phyloP scores from a whole-genome alignment of 1,139 yeast genomes.

The Meyerozyma smithsonii region DNA sequence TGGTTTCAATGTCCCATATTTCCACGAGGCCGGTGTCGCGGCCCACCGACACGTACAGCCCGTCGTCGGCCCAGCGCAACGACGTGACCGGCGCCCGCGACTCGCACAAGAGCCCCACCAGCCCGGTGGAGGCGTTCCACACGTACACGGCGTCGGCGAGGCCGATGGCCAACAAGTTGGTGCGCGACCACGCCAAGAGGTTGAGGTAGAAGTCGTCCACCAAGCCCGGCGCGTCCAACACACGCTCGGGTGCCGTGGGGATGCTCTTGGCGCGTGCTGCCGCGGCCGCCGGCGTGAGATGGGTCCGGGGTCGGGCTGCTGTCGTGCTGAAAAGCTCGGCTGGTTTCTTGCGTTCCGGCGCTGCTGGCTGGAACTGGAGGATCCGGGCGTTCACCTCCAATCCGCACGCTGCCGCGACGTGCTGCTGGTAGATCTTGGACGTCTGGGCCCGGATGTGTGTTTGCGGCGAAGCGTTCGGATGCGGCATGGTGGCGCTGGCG shows the following conservation, averaged over 20 bases:
- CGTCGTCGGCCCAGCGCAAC: conserved; percentile 88
- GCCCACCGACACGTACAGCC: conserved; percentile 82
- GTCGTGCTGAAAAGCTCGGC: conserved; percentile 39
- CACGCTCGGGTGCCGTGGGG: conserved; percentile 88
- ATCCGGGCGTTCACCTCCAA: conserved; percentile 80
- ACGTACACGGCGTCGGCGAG: conserved; percentile 79
- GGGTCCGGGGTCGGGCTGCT: conserved; percentile 7
- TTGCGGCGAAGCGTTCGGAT: conserved; percentile 46
- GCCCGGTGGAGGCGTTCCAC: conserved; percentile 88
- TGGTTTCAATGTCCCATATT: conserved; percentile 90
- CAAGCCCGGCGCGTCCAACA: conserved; percentile 93
- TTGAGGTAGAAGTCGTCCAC: conserved; percentile 90
- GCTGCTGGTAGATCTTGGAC: conserved; percentile 67
- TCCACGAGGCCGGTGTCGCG: conserved; percentile 80
- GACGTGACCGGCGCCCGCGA: conserved; percentile 59
- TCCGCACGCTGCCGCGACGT: conserved; percentile 95
- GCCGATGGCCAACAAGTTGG: conserved; percentile 85
- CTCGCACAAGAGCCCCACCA: conserved; percentile 68
- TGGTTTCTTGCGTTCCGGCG: conserved; percentile 69
- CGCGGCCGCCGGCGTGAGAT: conserved; percentile 43
- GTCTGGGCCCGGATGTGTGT: conserved; percentile 66
- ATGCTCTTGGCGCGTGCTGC: conserved; percentile 62
- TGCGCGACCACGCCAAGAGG: conserved; percentile 81
- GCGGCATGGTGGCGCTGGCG: conserved; percentile 28
- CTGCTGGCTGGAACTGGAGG: conserved; percentile 79